Percentiles rank a stretch among this genome's conserved stretches.
phyloP scores from a whole-genome alignment of 306 rosid genomes.

The Hippophae tibetana region DNA sequence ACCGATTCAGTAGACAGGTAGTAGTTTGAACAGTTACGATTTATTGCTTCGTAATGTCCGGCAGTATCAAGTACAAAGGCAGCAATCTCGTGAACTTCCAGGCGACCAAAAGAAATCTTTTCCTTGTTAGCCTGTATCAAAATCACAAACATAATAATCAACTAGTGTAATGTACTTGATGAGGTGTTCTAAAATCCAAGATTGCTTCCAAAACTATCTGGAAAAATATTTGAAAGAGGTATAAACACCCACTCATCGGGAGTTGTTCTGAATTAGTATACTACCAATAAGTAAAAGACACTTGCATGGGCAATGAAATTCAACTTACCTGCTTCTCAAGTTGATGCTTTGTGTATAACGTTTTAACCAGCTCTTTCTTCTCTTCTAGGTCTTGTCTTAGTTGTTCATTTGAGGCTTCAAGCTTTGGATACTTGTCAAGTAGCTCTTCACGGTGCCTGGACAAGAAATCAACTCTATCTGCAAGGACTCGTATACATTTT shows the following conservation, averaged over 20 bases:
- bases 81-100: constrained; percentile 89
- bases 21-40: constrained; percentile 67
- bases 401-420: constrained; percentile 70
- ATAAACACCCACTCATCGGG: background rate
- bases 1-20: constrained; percentile 82
- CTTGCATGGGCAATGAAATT: constrained; percentile 7
- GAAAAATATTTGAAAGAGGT: background rate
- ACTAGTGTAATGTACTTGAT: background rate
- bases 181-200: background rate
- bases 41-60: constrained; percentile 87
- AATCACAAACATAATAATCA: constrained; percentile 15
- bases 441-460: constrained; percentile 74
- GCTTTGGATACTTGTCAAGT: constrained; percentile 56
- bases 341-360: constrained; percentile 81
- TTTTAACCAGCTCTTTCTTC: constrained; percentile 67
- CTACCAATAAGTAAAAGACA: constrained; percentile 1
- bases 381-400: constrained; percentile 80
- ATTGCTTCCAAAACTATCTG: background rate
- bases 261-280: background rate
- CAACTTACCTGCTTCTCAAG: constrained; percentile 79
- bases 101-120: constrained; percentile 72
- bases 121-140: constrained; percentile 85
- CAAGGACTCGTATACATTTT: constrained; percentile 61
- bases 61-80: constrained; percentile 71
- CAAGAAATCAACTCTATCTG: constrained; percentile 67